Conservation (phyloP, 2,329 filamentous ascomycete species). For the Dactylellina drechsleri region DNA sequence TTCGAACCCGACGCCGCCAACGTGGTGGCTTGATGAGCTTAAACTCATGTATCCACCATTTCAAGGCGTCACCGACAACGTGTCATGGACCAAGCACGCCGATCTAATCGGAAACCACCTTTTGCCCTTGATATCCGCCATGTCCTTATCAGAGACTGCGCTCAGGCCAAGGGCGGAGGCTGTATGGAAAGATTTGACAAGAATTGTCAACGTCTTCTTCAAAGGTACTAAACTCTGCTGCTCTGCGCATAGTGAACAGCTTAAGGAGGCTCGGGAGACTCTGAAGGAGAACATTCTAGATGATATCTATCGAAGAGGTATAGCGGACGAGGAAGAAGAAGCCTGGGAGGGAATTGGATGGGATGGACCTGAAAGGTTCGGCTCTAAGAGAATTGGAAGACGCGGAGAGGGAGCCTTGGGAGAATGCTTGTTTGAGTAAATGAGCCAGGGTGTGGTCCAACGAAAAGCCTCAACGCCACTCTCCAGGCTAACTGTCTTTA, state of each 20-base stretch:
- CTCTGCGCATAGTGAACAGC: slow-evolving; percentile 30
- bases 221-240: slow-evolving; percentile 48
- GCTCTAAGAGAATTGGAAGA: slow-evolving; percentile 40
- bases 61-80: slow-evolving; percentile 31
- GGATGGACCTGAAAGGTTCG: slow-evolving; percentile 46
- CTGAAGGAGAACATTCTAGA: slow-evolving; percentile 42
- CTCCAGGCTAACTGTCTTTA: too few species aligned
- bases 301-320: slow-evolving; percentile 46
- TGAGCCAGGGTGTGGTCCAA: too few species aligned
- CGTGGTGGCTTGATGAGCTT: slow-evolving; percentile 50
- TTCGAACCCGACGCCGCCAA: slow-evolving; percentile 26
- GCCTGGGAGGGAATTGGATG: slow-evolving; percentile 42
- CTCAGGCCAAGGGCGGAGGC: slow-evolving; percentile 32
- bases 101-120: slow-evolving; percentile 51
- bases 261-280: slow-evolving; percentile 30
- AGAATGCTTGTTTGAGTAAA: slow-evolving; percentile 47
- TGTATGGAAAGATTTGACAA: slow-evolving; percentile 44
- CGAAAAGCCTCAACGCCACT: too few species aligned
- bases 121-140: slow-evolving; percentile 39
- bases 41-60: slow-evolving; percentile 52
- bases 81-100: slow-evolving; percentile 36
- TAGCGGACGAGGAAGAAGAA: slow-evolving; percentile 49
- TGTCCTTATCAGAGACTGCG: slow-evolving; percentile 39
- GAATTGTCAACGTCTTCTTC: slow-evolving; percentile 44
- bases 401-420: slow-evolving; percentile 39